Evolutionary conservation across 2,329 filamentous ascomycete genomes (phyloP).

Genomic region (Ophiostoma ips): DNA sequence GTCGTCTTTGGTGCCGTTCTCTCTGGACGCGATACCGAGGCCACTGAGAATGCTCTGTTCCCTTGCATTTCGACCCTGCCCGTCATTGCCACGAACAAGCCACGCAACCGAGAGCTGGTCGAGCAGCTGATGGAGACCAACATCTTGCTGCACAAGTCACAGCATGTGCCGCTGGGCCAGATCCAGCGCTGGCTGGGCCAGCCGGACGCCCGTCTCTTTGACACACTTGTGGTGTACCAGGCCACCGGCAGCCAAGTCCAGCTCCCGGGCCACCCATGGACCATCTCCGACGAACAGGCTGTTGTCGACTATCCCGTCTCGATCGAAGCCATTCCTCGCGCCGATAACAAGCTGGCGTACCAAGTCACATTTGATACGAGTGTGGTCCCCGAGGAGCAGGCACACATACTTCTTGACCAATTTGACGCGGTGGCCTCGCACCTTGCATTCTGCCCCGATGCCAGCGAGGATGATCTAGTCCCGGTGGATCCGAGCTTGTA

Average conservation of each 20-base stretch:
- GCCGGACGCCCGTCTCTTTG: constrained; percentile 55
- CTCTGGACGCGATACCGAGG: constrained; percentile 54
- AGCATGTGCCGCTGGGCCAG: constrained; percentile 54
- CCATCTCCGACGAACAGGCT: constrained; percentile 48
- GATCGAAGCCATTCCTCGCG: constrained; percentile 55
- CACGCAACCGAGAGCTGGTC: constrained; percentile 44
- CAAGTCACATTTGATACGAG: constrained; percentile 52
- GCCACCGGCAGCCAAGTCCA: constrained; percentile 29
- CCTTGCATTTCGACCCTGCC: constrained; percentile 77
- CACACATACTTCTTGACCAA: constrained; percentile 51
- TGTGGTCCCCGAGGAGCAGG: constrained; percentile 55
- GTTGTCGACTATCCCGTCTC: constrained; percentile 68
- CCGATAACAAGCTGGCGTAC: constrained; percentile 36
- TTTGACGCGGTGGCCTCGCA: constrained; percentile 53
- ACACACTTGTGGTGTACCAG: constrained; percentile 77
- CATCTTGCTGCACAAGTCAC: constrained; percentile 49
- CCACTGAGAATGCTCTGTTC: constrained; percentile 48
- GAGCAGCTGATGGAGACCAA: constrained; percentile 52
- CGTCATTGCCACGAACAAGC: constrained; percentile 41
- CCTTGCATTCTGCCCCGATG: constrained; percentile 36
- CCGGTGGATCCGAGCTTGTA: constrained; percentile 29
- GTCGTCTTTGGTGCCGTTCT: constrained; percentile 72
- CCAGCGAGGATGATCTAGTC: constrained; percentile 25
- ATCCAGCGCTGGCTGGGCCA: constrained; percentile 59
- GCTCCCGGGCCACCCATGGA: constrained; percentile 34